Percentiles rank a stretch among this genome's conserved stretches.
Conservation (phyloP, 1,284 basidiomycete genomes). For the Microbotryum scabiosae region DNA sequence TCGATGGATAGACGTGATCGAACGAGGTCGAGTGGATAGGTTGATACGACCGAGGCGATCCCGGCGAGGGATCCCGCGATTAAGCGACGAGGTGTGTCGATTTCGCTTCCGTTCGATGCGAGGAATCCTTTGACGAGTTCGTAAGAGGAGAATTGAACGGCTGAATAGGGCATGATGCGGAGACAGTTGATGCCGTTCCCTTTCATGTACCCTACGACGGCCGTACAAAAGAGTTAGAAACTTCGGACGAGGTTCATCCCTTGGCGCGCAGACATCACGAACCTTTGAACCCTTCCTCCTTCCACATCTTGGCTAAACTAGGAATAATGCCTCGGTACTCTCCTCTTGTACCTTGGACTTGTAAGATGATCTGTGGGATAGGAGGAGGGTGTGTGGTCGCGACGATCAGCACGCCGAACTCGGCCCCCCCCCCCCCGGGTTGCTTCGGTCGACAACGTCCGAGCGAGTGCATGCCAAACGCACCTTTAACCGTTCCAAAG, state of each 20-base stretch:
- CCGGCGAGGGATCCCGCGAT: conserved; percentile 33
- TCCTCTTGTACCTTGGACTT: conserved; percentile 34
- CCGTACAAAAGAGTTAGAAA: background rate
- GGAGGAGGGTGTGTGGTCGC: background rate
- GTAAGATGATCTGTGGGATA: conserved; percentile 19
- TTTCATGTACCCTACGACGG: conserved; percentile 24
- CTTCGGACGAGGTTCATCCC: background rate
- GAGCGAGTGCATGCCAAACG: conserved; percentile 21
- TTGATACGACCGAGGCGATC: conserved; percentile 30
- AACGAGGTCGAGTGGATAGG: conserved; percentile 41
- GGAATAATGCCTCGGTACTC: conserved; percentile 33
- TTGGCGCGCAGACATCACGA: background rate
- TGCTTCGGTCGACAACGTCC: background rate
- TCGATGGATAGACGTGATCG: conserved; percentile 40
- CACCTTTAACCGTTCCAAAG: conserved; percentile 34
- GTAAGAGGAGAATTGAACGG: conserved; percentile 42
- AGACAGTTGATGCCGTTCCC: conserved; percentile 34
- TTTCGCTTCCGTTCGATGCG: conserved; percentile 16
- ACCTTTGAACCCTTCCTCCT: conserved; percentile 34
- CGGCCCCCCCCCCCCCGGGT: too few species aligned
- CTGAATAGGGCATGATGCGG: conserved; percentile 34
- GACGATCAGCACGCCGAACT: background rate
- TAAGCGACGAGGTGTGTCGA: conserved; percentile 32
- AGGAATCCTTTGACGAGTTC: conserved; percentile 38
- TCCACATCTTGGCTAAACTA: conserved; percentile 34